Conservation (phyloP, 345 rosid species). For the Mangifera indica region DNA sequence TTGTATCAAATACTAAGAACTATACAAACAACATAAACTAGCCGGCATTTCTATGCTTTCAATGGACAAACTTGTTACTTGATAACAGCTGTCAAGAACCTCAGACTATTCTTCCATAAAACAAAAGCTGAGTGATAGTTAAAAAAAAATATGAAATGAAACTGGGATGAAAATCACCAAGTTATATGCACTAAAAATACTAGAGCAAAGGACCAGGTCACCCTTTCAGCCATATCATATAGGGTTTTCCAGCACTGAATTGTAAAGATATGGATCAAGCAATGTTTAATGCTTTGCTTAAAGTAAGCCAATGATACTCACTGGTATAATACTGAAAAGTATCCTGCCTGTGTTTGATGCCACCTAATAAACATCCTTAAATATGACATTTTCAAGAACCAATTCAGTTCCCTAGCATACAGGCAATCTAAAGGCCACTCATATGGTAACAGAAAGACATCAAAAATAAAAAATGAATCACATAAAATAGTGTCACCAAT, state of each 20-base stretch:
- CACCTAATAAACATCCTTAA: neutral
- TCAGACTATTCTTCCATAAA: neutral
- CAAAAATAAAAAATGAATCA: neutral
- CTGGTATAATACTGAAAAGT: too few species aligned
- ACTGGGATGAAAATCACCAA: neutral
- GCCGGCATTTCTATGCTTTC: neutral
- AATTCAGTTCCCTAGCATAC: constrained; percentile 5
- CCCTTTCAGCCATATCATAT: too few species aligned
- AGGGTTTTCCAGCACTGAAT: too few species aligned
- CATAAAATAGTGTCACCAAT: neutral
- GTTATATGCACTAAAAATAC: neutral
- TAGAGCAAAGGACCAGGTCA: neutral
- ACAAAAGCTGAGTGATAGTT: neutral
- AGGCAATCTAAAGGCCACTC: neutral
- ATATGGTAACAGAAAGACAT: neutral
- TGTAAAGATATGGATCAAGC: too few species aligned
- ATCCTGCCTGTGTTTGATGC: too few species aligned
- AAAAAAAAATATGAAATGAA: neutral
- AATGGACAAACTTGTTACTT: neutral
- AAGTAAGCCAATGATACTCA: too few species aligned
- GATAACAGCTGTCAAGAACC: neutral
- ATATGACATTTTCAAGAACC: neutral
- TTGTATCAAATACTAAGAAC: too few species aligned
- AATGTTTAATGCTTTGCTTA: too few species aligned
- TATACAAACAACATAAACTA: too few species aligned